Conservation (phyloP, 1,284 basidiomycete species). For the Cystobasidium sp. region DNA sequence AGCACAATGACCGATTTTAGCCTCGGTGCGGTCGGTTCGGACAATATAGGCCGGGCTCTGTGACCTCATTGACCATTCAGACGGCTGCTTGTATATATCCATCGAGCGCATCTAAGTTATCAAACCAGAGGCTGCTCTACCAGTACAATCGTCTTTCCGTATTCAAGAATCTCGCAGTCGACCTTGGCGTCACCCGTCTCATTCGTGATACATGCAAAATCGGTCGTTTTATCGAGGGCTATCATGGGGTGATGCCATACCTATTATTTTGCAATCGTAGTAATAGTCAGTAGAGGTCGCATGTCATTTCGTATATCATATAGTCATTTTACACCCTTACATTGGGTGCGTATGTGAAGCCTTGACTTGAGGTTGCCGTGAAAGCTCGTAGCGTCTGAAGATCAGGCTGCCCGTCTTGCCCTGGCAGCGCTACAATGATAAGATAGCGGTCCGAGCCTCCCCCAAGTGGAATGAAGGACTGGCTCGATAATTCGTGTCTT, state of each 20-base stretch:
- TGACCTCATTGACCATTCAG: background rate
- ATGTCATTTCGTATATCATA: too few species aligned
- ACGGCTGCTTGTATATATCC: background rate
- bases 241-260: constrained; percentile 72
- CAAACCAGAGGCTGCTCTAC: constrained; percentile 35
- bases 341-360: constrained; percentile 77
- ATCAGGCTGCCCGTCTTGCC: constrained; percentile 74
- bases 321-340: constrained; percentile 44
- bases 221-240: constrained; percentile 51
- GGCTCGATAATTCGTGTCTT: constrained; percentile 65
- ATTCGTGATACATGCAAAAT: constrained; percentile 54
- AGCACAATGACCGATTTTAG: constrained; percentile 14
- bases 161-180: constrained; percentile 76
- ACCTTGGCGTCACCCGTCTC: constrained; percentile 56
- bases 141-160: constrained; percentile 57
- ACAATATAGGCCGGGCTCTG: constrained; percentile 4
- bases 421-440: constrained; percentile 80
- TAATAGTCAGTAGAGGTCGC: background rate
- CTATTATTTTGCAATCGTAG: background rate
- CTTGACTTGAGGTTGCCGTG: constrained; percentile 74
- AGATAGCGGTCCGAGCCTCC: constrained; percentile 64
- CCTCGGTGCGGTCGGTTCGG: background rate
- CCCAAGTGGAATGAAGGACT: constrained; percentile 88
- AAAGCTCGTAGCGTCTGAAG: constrained; percentile 76
- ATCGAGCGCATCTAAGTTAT: background rate